These are phyloP conservation scores for Scheffersomyces stambukii DNA, from an alignment of 1,139 yeast species.

Conservation along the genomic window DNA sequence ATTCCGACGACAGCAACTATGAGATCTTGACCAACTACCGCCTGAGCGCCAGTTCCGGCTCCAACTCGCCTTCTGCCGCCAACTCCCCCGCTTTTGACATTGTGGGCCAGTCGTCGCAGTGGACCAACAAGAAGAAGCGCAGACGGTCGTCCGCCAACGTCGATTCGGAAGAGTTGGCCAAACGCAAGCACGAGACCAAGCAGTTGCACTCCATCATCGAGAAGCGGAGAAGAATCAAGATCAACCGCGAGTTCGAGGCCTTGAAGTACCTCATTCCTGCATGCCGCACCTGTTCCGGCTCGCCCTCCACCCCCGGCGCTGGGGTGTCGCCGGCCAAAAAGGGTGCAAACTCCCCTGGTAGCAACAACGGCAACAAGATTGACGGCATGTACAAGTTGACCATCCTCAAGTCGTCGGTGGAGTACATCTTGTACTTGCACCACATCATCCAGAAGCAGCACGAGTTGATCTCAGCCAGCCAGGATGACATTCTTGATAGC, in stretches of 20 bases:
- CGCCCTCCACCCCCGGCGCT: conserved; percentile 7
- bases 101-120: conserved; percentile 1
- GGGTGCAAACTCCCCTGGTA: conserved; percentile 8
- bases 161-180: conserved; percentile 52
- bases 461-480: conserved; percentile 20
- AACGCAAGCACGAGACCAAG: conserved; percentile 53
- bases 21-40: conserved; percentile 42
- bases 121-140: conserved; percentile 37
- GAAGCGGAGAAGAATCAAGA: conserved; percentile 70
- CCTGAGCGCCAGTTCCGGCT: conserved; percentile 2
- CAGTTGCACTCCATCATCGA: conserved; percentile 77
- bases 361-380: conserved; percentile 33
- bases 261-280: conserved; percentile 76
- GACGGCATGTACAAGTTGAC: conserved; percentile 80
- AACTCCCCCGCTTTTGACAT: not conserved
- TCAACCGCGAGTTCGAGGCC: conserved; percentile 81
- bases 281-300: conserved; percentile 31
- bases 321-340: conserved; percentile 8
- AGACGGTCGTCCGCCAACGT: conserved; percentile 43
- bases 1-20: conserved; percentile 38
- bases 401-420: conserved; percentile 75
- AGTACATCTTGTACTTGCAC: conserved; percentile 69
- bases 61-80: not conserved
- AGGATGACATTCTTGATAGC: conserved; percentile 1
- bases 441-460: conserved; percentile 49